Conservation (phyloP, 2,329 filamentous ascomycete species). For the Cladosporium sp. region DNA sequence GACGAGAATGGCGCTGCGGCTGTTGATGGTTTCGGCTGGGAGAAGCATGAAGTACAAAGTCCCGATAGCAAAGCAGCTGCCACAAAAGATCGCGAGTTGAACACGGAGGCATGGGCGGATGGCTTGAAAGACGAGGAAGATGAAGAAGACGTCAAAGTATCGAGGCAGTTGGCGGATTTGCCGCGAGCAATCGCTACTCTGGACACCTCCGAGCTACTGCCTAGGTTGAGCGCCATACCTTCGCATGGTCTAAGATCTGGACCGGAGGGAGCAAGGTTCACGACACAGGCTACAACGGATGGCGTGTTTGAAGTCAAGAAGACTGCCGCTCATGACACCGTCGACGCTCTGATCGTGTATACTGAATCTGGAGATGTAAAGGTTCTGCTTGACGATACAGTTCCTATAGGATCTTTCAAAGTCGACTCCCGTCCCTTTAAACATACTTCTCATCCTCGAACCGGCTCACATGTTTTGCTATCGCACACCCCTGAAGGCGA, state of each 20-base stretch:
- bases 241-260: slow-evolving; percentile 47
- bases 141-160: slow-evolving; percentile 26
- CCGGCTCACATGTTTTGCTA: slow-evolving; percentile 73
- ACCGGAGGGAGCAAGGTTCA: slow-evolving; percentile 25
- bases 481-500: slow-evolving; percentile 11
- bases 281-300: slow-evolving; percentile 23
- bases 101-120: slow-evolving; percentile 26
- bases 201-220: slow-evolving; percentile 71
- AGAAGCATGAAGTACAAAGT: slow-evolving; percentile 12
- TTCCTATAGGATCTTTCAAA: slow-evolving; percentile 24
- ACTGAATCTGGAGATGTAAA: slow-evolving; percentile 15
- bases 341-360: slow-evolving; percentile 13
- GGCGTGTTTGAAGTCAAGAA: slow-evolving; percentile 21
- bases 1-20: slow-evolving; percentile 5
- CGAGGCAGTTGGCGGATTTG: slow-evolving; percentile 44
- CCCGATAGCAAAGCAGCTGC: not conserved
- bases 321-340: not conserved
- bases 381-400: slow-evolving; percentile 28
- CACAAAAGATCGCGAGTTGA: slow-evolving; percentile 1
- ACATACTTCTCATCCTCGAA: slow-evolving; percentile 68
- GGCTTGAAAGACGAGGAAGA: slow-evolving; percentile 13
- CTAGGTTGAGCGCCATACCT: slow-evolving; percentile 54
- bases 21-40: slow-evolving; percentile 20
- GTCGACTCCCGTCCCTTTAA: slow-evolving; percentile 23
- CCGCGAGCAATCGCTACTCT: slow-evolving; percentile 69